Conservation (phyloP, 371 early-diverging fungal species). For the Sanchytrium tribonematis region DNA sequence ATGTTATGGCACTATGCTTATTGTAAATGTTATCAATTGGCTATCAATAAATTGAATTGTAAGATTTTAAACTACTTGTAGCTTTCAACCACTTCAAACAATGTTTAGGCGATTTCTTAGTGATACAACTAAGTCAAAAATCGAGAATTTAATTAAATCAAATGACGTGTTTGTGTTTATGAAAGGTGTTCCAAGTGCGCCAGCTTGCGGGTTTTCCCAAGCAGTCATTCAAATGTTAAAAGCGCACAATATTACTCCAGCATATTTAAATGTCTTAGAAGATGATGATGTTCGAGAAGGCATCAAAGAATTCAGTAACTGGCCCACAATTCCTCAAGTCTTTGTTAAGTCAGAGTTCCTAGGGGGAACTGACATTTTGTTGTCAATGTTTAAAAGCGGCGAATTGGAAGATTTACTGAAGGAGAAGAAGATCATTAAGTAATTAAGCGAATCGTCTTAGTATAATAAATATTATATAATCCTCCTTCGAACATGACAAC, state of each 20-base stretch:
- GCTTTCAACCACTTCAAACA: too few relatives aligned
- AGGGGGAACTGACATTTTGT: constrained; percentile 84
- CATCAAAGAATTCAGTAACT: constrained; percentile 68
- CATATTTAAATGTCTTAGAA: constrained; percentile 41
- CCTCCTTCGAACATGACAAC: too few relatives aligned
- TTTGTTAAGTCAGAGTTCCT: constrained; percentile 86
- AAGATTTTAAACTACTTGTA: too few relatives aligned
- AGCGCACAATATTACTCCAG: constrained; percentile 1
- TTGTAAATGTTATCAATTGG: too few relatives aligned
- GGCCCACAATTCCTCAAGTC: constrained; percentile 97
- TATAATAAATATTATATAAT: too few relatives aligned
- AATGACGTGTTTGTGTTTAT: constrained; percentile 30
- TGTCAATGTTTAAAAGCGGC: constrained; percentile 66
- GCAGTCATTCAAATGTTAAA: constrained; percentile 65
- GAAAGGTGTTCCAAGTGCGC: constrained; percentile 75
- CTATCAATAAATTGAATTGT: too few relatives aligned
- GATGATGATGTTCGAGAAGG: constrained; percentile 65
- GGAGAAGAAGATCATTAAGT: too few relatives aligned
- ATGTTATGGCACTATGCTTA: too few relatives aligned
- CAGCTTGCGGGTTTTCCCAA: constrained; percentile 74
- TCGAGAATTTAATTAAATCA: background rate
- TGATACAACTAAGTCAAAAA: too few relatives aligned
- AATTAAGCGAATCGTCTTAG: too few relatives aligned
- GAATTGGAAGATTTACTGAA: constrained; percentile 55
- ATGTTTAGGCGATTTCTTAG: too few relatives aligned